These are phyloP conservation scores for Aegilops tauschii DNA, from an alignment of 176 grass and related monocot species.

Conservation along the genomic window DNA sequence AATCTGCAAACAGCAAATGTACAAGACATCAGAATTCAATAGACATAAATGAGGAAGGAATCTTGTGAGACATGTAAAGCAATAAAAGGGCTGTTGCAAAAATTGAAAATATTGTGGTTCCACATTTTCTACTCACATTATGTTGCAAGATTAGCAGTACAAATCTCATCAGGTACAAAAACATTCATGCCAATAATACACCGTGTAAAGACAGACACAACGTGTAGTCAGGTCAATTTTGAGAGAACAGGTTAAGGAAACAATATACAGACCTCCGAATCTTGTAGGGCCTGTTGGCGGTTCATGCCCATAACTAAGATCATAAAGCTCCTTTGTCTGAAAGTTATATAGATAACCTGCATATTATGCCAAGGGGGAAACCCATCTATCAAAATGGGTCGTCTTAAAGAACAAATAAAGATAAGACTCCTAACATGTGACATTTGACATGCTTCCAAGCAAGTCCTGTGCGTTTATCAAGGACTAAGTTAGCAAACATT, in stretches of 20 bases:
- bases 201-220: not conserved
- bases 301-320: constrained; percentile 97
- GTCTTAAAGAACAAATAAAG: not conserved
- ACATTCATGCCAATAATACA: not conserved
- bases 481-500: not conserved
- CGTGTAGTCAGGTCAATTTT: not conserved
- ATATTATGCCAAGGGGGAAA: constrained; percentile 18
- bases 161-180: not conserved
- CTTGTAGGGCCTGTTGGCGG: constrained; percentile 65
- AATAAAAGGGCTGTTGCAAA: not conserved
- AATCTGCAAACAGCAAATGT: constrained; percentile 61
- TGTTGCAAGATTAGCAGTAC: not conserved
- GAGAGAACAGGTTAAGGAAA: constrained; percentile 17
- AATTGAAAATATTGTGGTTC: not conserved
- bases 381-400: not conserved
- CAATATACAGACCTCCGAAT: constrained; percentile 82
- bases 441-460: constrained; percentile 23
- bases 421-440: constrained; percentile 1
- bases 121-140: constrained; percentile 11
- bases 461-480: not conserved
- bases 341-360: constrained; percentile 99
- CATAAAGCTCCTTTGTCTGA: constrained; percentile 98
- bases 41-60: constrained; percentile 15
- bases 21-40: constrained; percentile 31
- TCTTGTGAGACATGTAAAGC: constrained; percentile 10